Base-by-base conservation (phyloP, 495 filamentous ascomycete species). In the Annulohypoxylon nitens region DNA sequence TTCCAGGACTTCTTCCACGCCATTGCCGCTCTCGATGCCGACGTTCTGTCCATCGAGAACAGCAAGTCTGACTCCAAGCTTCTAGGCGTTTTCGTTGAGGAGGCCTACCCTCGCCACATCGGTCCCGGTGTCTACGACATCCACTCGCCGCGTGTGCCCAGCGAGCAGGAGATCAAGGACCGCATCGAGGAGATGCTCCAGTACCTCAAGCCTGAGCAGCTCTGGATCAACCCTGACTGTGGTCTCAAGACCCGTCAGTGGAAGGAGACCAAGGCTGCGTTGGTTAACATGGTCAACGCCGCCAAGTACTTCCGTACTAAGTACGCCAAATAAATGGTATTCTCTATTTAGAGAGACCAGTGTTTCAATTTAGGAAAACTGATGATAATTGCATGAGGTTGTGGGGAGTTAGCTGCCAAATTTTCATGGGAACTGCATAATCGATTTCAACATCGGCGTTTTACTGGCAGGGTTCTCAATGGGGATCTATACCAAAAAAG, bases 1-100 rank as follows among this genome's bases (percentile, higher is more conserved):
- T 99, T 99, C 93, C 96, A 99, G 86, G 96, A 99, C 88, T 99
- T 99, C 90, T 99, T 99, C 93, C 93, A 98, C 82, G 95, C 96
- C 84, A 99, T 99, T 75, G 94, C 97, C 70, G 97, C 97, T 47
- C 89, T 99, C 66, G 96, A 99, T 81, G 94, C 96, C 75, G 96
- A 99, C 87, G 96, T 99, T 64, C 90, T 99, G 75, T 94, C 91
- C 79, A 99, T 99, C 78, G 96, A 99, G 91, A 98, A 98, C 93
- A 95, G 92, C 90, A 98, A 98, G 92, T 97, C 93, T 70, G 96
- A 99, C 83, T 94, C 97, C 77, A 99, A 99, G 91, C 90, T 99
- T 68, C 90, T 99, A 81, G 92, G 96, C 86, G 96, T 99, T 83
- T 99, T 99, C 82, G 91, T 97, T 71, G 95, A 98, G 79, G 91